Conservation (phyloP, 768 basidiomycete species). For the Paxillus rubicundulus region DNA sequence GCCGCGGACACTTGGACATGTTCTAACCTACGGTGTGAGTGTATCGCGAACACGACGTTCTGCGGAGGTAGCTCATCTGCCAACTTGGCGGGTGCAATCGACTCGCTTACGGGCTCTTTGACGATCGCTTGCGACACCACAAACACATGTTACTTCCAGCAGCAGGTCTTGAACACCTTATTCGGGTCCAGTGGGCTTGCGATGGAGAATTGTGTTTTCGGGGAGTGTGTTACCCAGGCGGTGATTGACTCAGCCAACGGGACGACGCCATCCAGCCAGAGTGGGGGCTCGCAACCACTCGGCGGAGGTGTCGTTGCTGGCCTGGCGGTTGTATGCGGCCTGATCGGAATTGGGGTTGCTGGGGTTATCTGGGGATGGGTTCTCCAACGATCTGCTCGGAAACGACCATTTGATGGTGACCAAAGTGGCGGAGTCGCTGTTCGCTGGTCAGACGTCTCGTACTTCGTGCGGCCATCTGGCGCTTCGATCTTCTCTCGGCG, state of each 20-base stretch:
- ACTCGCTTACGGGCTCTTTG: slow-evolving; percentile 62
- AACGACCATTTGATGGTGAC: slow-evolving; percentile 35
- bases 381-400: slow-evolving; percentile 61
- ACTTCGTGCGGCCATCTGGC: slow-evolving; percentile 46
- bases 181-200: slow-evolving; percentile 76
- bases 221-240: slow-evolving; percentile 84
- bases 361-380: slow-evolving; percentile 63
- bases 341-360: slow-evolving; percentile 56
- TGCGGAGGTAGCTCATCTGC: slow-evolving; percentile 52
- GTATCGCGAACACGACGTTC: slow-evolving; percentile 66
- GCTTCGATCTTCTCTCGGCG: slow-evolving; percentile 1
- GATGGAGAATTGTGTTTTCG: slow-evolving; percentile 73
- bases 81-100: slow-evolving; percentile 61
- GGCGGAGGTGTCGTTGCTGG: slow-evolving; percentile 88
- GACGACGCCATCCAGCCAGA: slow-evolving; percentile 30
- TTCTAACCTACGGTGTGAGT: slow-evolving; percentile 69
- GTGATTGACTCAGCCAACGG: slow-evolving; percentile 61
- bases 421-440: slow-evolving; percentile 56
- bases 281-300: slow-evolving; percentile 44
- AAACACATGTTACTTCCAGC: slow-evolving; percentile 74
- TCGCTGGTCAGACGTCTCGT: slow-evolving; percentile 68
- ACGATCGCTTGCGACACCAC: slow-evolving; percentile 64
- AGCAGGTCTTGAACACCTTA: slow-evolving; percentile 57
- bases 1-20: slow-evolving; percentile 63
- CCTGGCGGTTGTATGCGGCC: slow-evolving; percentile 73